Conservation (phyloP, 139 green algal species). For the Tetratostichococcus sp. region DNA sequence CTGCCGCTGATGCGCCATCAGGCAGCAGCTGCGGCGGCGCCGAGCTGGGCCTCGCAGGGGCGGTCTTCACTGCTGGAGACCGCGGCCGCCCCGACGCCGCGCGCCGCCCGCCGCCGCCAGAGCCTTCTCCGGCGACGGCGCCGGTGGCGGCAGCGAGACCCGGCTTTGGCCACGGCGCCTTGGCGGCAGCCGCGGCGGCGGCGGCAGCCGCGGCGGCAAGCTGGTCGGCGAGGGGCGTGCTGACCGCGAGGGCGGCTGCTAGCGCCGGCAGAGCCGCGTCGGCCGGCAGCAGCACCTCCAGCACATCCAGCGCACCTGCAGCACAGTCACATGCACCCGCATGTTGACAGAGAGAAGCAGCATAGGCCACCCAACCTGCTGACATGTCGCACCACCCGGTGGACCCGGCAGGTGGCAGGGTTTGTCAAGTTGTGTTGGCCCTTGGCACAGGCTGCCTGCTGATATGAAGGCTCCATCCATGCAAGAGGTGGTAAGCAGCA, state of each 20-base stretch:
- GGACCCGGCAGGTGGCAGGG: no score
- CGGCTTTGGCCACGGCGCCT: no score
- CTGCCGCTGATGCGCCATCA: no score
- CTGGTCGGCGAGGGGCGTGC: not conserved
- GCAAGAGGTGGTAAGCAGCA: no score
- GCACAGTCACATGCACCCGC: no score
- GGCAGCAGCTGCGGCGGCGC: not conserved
- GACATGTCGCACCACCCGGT: not conserved
- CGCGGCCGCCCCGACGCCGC: not conserved
- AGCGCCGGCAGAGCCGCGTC: conserved; percentile 59
- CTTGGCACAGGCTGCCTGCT: no score
- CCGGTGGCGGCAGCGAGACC: no score
- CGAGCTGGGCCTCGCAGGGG: not conserved
- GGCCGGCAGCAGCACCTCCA: conserved; percentile 57
- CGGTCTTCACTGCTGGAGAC: not conserved
- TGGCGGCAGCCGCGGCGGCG: not conserved
- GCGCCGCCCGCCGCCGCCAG: not conserved
- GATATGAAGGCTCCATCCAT: no score
- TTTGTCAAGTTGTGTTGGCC: no score
- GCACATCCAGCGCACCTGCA: conserved; percentile 36
- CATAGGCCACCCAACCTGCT: not conserved
- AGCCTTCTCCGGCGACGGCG: no score
- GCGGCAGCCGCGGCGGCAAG: not conserved
- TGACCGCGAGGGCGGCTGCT: conserved; percentile 15
- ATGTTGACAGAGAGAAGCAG: not conserved